phyloP scores from a whole-genome alignment of 2,329 filamentous ascomycete genomes.

The Botrytis cinerea region DNA sequence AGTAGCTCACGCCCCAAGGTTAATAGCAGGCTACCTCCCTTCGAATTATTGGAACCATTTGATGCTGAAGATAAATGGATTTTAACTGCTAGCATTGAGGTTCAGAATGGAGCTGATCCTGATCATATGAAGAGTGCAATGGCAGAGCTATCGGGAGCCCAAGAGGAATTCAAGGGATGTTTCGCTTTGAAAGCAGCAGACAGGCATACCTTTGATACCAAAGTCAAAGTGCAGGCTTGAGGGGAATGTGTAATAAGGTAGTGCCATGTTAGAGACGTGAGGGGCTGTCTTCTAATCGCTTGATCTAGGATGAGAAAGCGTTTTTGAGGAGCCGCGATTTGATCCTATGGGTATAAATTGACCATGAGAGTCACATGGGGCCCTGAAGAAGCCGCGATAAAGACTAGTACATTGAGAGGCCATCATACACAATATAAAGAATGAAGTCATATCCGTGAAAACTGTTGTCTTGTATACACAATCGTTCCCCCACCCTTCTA shows the following conservation, averaged over 20 bases:
- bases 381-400: not conserved
- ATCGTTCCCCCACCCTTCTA: conserved; percentile 25
- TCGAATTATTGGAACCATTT: conserved; percentile 50
- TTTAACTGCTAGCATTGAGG: conserved; percentile 55
- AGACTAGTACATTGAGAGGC: not conserved
- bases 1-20: conserved; percentile 38
- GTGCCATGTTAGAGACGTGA: not conserved
- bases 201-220: conserved; percentile 55
- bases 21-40: conserved; percentile 47
- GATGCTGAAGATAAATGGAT: conserved; percentile 56
- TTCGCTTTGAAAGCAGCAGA: conserved; percentile 56
- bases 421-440: conserved; percentile 10
- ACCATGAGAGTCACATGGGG: not conserved
- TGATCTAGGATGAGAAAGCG: not conserved
- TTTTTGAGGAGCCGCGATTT: not conserved
- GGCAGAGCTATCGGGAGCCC: conserved; percentile 51
- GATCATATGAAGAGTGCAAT: conserved; percentile 55
- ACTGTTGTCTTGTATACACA: conserved; percentile 24
- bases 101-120: conserved; percentile 58
- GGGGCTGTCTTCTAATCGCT: not conserved
- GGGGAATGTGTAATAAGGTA: not conserved
- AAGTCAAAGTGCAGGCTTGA: conserved; percentile 40
- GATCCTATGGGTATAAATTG: not conserved
- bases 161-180: conserved; percentile 52
- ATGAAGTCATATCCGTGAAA: conserved; percentile 17